Base-by-base conservation (phyloP, 306 rosid genomes). In the Prunus salicina region DNA sequence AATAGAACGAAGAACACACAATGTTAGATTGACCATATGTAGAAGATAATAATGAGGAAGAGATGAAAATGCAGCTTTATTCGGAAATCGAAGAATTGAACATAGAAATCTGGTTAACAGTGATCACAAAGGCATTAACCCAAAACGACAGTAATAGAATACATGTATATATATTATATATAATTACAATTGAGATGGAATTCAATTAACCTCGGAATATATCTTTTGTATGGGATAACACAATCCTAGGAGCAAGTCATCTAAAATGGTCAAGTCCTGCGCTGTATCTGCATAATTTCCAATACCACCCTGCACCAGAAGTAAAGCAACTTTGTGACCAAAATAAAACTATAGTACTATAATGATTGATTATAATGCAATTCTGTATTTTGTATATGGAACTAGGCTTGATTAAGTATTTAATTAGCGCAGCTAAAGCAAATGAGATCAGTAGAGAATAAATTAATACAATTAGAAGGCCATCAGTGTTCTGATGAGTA, bases 191-290 rank as follows among this genome's bases (percentile, higher is more conserved):
- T 34, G 38, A 34, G 38, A 34, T 5, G 8, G 38, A 32, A 34
- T 34, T 34, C 38, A 34, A 32, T 5, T 5, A 5, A 94, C 97
- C 95, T 94, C 93, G 56, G 88, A 83, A 1, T 89, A 84, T 52
- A 92, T 88, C 88, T 88, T 90, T 64, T 90, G 87, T 55, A 94
- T 84, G 77, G 90, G 61, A 74, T 78, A 84, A 81, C 93, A 73
- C 74, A 89, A 50, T 18, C 88, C 82, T 12, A 89, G 93, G 74
- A 85, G 84, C 83, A 84, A 27, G 71, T 22, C 80, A 15, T 89
- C 92, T 45, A 75, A 75, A 28, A 75, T 78, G 58, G 77, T 82
- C 63, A 81, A 73, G 46, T 84, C 85, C 76, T 88, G 91, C 78
- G 62, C 34, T 28, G 77, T 20, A 20, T 84, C 87, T 19, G 10